phyloP scores from a whole-genome alignment of 225 moss, liverwort and hornwort genomes.

The Rhytidiadelphus loreus region DNA sequence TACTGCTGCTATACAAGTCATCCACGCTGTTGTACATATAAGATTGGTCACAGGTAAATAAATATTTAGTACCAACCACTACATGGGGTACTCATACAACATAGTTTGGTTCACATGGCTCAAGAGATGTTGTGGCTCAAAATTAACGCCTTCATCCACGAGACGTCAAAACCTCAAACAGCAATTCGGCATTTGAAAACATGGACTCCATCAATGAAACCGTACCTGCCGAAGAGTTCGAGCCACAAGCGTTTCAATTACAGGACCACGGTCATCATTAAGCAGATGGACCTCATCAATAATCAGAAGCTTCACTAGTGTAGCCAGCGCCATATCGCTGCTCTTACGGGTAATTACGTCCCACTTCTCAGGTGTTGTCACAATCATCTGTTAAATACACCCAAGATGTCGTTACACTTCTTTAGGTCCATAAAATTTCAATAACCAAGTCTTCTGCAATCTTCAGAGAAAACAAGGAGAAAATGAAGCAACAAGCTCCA shows the following conservation, averaged over 20 bases:
- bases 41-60: not conserved
- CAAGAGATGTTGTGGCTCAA: not conserved
- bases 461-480: not conserved
- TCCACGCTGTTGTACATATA: not conserved
- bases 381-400: constrained; percentile 64
- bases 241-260: constrained; percentile 95
- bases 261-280: constrained; percentile 98
- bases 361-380: constrained; percentile 99
- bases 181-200: not conserved
- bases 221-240: constrained; percentile 93
- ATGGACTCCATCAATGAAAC: not conserved
- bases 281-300: constrained; percentile 97
- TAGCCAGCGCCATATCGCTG: constrained; percentile 89
- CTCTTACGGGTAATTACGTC: constrained; percentile 98
- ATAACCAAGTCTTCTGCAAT: not conserved
- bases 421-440: not conserved
- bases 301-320: constrained; percentile 88
- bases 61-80: not conserved
- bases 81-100: not conserved
- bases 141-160: not conserved
- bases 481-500: not conserved
- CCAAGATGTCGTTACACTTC: not conserved
- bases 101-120: not conserved
- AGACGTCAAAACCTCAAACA: not conserved
- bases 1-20: not conserved